Conservation (phyloP, 176 grass and related monocot species). For the Panicum miliaceum region DNA sequence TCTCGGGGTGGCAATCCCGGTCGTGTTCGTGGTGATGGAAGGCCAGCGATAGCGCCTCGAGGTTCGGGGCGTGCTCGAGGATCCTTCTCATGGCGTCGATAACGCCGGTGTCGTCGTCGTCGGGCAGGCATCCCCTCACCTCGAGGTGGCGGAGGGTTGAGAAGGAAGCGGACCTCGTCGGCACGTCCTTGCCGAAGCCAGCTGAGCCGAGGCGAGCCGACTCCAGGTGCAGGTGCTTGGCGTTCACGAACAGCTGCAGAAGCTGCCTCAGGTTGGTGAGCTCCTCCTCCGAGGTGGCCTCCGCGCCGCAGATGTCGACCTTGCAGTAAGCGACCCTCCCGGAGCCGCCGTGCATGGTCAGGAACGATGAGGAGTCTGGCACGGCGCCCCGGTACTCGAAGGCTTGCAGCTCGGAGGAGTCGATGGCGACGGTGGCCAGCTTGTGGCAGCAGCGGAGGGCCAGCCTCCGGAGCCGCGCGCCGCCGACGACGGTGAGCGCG, state of each 20-base stretch:
- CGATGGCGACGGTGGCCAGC: neutral
- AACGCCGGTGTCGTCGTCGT: neutral
- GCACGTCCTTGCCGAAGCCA: neutral
- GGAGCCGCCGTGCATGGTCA: neutral
- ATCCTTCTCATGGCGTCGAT: neutral
- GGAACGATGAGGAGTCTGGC: neutral
- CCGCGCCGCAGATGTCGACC: neutral
- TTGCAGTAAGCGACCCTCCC: neutral
- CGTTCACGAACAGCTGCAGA: neutral
- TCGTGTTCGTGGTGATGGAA: neutral
- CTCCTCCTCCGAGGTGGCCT: neutral
- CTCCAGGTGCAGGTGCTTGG: conserved; percentile 1
- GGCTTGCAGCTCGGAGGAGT: neutral
- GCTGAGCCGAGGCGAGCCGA: conserved; percentile 3
- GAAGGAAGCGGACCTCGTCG: neutral
- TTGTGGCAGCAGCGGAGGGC: conserved; percentile 29
- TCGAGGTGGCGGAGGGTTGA: neutral
- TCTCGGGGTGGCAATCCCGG: no score
- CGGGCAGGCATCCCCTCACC: neutral
- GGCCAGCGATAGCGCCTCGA: conserved; percentile 16
- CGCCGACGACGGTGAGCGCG: neutral
- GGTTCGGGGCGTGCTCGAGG: conserved; percentile 15
- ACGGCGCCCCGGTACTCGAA: conserved; percentile 33
- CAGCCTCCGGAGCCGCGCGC: neutral
- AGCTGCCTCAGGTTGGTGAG: neutral